phyloP scores from a whole-genome alignment of 2,329 filamentous ascomycete genomes.

The Paracamarosporium sp. region DNA sequence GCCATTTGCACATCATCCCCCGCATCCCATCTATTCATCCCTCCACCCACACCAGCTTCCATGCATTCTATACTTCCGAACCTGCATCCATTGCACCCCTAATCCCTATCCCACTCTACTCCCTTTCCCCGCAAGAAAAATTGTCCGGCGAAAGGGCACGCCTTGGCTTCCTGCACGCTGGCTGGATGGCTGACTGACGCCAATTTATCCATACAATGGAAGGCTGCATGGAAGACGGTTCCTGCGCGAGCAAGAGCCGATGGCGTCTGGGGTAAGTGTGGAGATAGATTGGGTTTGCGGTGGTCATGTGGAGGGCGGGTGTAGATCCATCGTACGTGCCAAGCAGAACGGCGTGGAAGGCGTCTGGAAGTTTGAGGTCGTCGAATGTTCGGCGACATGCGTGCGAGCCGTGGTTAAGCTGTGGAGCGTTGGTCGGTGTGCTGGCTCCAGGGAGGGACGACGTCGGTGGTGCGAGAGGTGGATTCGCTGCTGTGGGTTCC shows the following conservation, averaged over 20 bases:
- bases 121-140: constrained; percentile 27
- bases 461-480: too few relatives aligned
- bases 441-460: background rate
- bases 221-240: constrained; percentile 23
- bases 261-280: constrained; percentile 24
- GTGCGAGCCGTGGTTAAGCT: background rate
- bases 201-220: constrained; percentile 11
- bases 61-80: background rate
- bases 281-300: constrained; percentile 17
- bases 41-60: background rate
- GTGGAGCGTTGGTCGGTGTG: background rate
- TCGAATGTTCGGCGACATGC: constrained; percentile 4
- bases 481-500: too few relatives aligned
- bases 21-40: background rate
- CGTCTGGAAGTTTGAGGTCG: background rate
- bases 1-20: background rate
- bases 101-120: constrained; percentile 5
- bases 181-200: background rate
- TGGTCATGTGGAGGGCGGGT: constrained; percentile 21
- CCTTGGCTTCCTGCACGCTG: background rate
- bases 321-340: constrained; percentile 1
- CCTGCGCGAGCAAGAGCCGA: constrained; percentile 25
- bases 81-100: constrained; percentile 1
- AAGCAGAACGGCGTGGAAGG: constrained; percentile 1
- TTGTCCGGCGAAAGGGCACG: constrained; percentile 7